These are phyloP conservation scores for Macadamia integrifolia DNA, from an alignment of 164 flowering plant genomes.

Conservation along the genomic window DNA sequence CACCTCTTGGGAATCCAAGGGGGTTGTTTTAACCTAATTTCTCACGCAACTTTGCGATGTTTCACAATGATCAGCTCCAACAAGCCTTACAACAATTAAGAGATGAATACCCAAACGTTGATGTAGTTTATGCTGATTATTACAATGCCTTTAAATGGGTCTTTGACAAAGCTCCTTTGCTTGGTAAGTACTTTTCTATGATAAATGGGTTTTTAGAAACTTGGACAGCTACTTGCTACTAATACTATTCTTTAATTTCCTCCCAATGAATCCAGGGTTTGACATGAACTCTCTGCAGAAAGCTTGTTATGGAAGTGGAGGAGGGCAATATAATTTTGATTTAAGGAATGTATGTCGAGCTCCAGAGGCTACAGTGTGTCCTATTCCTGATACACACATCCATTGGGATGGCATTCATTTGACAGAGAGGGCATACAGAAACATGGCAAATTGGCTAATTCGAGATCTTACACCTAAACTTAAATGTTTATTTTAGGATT, in stretches of 20 bases:
- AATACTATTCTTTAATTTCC: too few species aligned
- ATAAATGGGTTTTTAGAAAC: too few species aligned
- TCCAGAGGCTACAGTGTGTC: conserved; percentile 11
- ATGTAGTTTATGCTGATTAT: conserved; percentile 16
- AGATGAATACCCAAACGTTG: conserved; percentile 15
- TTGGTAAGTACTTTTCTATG: not conserved
- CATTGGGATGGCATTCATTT: conserved; percentile 30
- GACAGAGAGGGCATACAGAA: conserved; percentile 16
- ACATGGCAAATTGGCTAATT: conserved; percentile 4
- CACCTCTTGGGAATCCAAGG: too few species aligned
- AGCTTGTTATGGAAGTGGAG: conserved; percentile 15
- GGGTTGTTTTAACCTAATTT: too few species aligned
- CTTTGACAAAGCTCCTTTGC: not conserved
- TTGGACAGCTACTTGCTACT: too few species aligned
- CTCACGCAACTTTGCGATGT: conserved; percentile 7
- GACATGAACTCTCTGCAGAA: not conserved
- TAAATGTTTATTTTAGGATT: not conserved
- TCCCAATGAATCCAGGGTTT: conserved; percentile 5
- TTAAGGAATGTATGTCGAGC: conserved; percentile 5
- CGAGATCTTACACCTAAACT: not conserved
- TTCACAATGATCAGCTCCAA: conserved; percentile 17
- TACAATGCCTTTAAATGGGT: conserved; percentile 5
- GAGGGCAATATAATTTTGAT: conserved; percentile 1
- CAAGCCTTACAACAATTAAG: conserved; percentile 6
- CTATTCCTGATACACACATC: conserved; percentile 6